These are phyloP conservation scores for Trichoderma arundinaceum DNA, from an alignment of 2,329 filamentous ascomycete genomes.

Conservation along the genomic window DNA sequence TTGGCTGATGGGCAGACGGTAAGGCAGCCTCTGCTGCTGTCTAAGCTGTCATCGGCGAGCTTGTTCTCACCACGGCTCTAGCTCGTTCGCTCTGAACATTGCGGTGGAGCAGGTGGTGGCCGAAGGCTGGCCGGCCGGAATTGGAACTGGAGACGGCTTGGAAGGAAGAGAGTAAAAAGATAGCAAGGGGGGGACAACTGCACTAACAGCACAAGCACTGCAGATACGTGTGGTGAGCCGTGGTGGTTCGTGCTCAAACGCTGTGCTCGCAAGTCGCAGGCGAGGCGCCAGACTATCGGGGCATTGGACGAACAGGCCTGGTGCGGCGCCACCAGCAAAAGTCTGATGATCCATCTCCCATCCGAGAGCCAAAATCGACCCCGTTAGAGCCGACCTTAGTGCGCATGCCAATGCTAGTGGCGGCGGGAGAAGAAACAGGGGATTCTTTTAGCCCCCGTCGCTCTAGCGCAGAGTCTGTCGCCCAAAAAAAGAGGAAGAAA, in stretches of 20 bases:
- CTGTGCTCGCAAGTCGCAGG: conserved; percentile 9
- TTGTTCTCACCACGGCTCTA: neutral
- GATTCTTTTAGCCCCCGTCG: conserved; percentile 11
- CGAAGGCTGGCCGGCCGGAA: conserved; percentile 19
- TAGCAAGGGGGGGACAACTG: too few species aligned
- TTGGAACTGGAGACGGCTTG: neutral
- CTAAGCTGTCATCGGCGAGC: neutral
- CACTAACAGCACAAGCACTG: too few species aligned
- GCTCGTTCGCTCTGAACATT: too few species aligned
- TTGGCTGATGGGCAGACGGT: neutral
- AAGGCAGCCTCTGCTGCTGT: neutral
- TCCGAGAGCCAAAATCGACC: neutral
- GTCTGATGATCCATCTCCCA: conserved; percentile 5
- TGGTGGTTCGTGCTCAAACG: too few species aligned
- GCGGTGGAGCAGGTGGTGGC: conserved; percentile 11
- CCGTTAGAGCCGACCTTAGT: neutral
- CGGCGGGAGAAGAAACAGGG: conserved; percentile 17
- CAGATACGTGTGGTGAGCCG: too few species aligned
- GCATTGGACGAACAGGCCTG: conserved; percentile 10
- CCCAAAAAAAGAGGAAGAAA: neutral
- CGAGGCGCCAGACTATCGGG: conserved; percentile 5
- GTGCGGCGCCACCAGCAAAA: neutral
- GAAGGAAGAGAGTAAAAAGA: neutral
- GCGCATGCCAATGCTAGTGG: conserved; percentile 12
- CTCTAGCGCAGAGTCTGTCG: neutral